Conservation (phyloP, 2,329 filamentous ascomycete species). For the Immersiporthe knoxdaviesiana region DNA sequence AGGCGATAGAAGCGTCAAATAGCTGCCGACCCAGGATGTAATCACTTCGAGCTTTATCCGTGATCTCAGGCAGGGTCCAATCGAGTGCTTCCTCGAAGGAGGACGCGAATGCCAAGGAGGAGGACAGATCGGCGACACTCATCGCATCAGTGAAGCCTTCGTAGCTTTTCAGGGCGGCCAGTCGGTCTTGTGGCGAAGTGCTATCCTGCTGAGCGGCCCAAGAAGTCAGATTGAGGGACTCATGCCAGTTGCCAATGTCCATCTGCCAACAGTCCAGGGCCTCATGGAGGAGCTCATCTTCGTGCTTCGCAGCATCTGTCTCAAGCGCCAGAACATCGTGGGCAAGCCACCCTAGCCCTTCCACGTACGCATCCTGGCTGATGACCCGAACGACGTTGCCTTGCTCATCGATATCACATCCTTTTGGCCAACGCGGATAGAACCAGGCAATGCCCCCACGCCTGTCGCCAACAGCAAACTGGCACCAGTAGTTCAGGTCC, state of each 20-base stretch:
- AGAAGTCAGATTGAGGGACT: constrained; percentile 42
- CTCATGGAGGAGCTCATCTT: constrained; percentile 68
- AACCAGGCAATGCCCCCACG: constrained; percentile 91
- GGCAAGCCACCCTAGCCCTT: constrained; percentile 77
- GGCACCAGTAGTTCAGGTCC: constrained; percentile 95
- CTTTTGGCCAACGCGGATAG: constrained; percentile 74
- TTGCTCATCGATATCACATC: constrained; percentile 67
- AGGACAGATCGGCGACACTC: constrained; percentile 69
- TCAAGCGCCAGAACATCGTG: constrained; percentile 55
- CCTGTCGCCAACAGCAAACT: constrained; percentile 89
- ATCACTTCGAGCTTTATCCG: constrained; percentile 52
- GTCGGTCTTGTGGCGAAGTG: constrained; percentile 32
- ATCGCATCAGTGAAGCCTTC: constrained; percentile 60
- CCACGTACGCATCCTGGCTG: constrained; percentile 77
- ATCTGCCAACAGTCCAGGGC: constrained; percentile 70
- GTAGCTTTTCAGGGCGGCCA: constrained; percentile 51
- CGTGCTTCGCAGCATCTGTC: constrained; percentile 47
- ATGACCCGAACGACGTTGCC: constrained; percentile 75
- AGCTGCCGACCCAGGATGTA: constrained; percentile 52
- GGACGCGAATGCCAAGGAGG: constrained; percentile 50
- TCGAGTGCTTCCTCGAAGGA: constrained; percentile 59
- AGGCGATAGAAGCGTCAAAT: constrained; percentile 49
- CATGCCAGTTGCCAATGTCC: constrained; percentile 62
- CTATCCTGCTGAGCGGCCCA: constrained; percentile 42
- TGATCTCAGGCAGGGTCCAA: constrained; percentile 61